Percentiles rank a stretch among this genome's conserved stretches.
These are phyloP conservation scores for Alternaria longipes DNA, from an alignment of 2,329 filamentous ascomycete species.

Conservation along the genomic window DNA sequence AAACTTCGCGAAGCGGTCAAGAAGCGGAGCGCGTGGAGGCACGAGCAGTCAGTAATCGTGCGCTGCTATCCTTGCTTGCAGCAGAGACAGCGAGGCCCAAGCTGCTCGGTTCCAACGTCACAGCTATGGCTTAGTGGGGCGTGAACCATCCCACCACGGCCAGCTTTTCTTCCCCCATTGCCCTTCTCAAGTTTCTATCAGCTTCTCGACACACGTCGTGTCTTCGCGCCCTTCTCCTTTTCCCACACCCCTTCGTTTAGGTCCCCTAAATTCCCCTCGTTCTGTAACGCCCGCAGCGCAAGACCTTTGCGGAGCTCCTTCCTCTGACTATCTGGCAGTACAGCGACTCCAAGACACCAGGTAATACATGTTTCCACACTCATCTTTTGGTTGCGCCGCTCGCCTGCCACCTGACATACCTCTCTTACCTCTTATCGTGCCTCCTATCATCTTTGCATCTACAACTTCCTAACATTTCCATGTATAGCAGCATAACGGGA, in stretches of 20 bases:
- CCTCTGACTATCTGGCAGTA: constrained; percentile 13
- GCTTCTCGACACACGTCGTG: constrained; percentile 9
- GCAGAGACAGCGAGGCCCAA: constrained; percentile 13
- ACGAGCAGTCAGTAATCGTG: constrained; percentile 24
- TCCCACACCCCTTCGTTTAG: constrained; percentile 3
- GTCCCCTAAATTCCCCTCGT: neutral
- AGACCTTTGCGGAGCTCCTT: constrained; percentile 16
- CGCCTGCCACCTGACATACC: neutral
- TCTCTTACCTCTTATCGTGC: constrained; percentile 1
- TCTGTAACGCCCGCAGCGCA: constrained; percentile 16
- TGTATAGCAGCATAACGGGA: constrained; percentile 35
- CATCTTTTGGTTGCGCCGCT: neutral
- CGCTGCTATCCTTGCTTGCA: constrained; percentile 16
- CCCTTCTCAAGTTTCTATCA: constrained; percentile 12
- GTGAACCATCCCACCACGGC: constrained; percentile 22
- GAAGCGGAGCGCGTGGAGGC: constrained; percentile 27
- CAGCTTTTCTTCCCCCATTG: constrained; percentile 27
- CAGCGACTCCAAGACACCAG: constrained; percentile 5
- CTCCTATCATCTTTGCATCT: constrained; percentile 13
- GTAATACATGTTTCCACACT: constrained; percentile 15
- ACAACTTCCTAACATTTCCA: constrained; percentile 25
- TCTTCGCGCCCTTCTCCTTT: neutral
- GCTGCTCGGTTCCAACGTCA: constrained; percentile 21
- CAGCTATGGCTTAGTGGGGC: constrained; percentile 21
- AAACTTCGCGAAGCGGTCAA: constrained; percentile 16